Conservation (phyloP, 2,329 filamentous ascomycete species). For the Dendryphion nanum region DNA sequence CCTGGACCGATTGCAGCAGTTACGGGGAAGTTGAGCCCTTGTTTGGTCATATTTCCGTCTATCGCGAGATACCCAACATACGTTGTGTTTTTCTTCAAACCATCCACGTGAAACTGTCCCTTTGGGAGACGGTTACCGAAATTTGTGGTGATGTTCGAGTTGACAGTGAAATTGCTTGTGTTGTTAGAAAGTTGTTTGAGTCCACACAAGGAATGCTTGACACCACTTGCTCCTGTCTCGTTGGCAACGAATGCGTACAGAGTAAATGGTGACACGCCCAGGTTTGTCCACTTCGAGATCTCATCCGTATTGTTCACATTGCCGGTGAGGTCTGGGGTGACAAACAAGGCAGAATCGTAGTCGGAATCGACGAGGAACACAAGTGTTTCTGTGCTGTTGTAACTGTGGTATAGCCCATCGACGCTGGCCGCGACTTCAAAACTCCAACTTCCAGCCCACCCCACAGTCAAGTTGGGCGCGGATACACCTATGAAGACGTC, state of each 20-base stretch:
- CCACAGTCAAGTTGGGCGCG: slow-evolving; percentile 63
- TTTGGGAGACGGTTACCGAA: slow-evolving; percentile 63
- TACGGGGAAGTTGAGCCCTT: slow-evolving; percentile 44
- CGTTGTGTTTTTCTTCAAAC: slow-evolving; percentile 67
- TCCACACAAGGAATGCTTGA: slow-evolving; percentile 81
- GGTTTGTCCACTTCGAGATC: slow-evolving; percentile 56
- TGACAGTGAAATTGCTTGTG: slow-evolving; percentile 53
- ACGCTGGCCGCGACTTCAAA: slow-evolving; percentile 80
- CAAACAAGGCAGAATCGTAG: slow-evolving; percentile 71
- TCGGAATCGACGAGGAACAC: slow-evolving; percentile 85
- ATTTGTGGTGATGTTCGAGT: slow-evolving; percentile 69
- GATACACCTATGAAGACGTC: slow-evolving; percentile 76
- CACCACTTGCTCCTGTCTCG: slow-evolving; percentile 59
- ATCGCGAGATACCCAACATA: slow-evolving; percentile 75
- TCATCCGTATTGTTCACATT: slow-evolving; percentile 47
- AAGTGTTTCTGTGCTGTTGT: slow-evolving; percentile 55
- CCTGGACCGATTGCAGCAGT: slow-evolving; percentile 62
- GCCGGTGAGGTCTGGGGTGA: slow-evolving; percentile 69
- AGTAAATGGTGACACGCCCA: slow-evolving; percentile 60
- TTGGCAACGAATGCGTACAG: slow-evolving; percentile 72
- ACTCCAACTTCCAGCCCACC: slow-evolving; percentile 66
- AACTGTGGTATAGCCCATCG: slow-evolving; percentile 73
- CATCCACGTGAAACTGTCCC: slow-evolving; percentile 82
- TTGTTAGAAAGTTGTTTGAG: slow-evolving; percentile 66
- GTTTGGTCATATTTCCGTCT: slow-evolving; percentile 54